Conservation (phyloP, 768 basidiomycete species). For the Symmetrospora coprosmae region DNA sequence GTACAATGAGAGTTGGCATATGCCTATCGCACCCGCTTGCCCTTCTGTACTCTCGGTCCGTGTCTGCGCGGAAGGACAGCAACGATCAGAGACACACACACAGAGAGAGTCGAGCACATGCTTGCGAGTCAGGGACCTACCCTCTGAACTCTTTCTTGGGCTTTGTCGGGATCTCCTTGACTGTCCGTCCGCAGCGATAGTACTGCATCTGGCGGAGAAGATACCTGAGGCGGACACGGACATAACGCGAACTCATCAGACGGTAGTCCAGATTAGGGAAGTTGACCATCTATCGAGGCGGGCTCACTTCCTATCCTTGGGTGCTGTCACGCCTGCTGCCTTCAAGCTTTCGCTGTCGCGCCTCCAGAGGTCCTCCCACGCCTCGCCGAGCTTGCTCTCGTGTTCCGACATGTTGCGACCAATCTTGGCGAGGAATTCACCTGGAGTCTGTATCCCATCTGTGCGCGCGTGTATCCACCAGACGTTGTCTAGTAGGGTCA, state of each 20-base stretch:
- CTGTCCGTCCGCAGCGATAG: not conserved
- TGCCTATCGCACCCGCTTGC: slow-evolving; percentile 4
- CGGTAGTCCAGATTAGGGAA: not conserved
- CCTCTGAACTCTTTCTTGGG: slow-evolving; percentile 19
- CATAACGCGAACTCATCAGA: no score
- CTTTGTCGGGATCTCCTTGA: not conserved
- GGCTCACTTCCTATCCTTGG: slow-evolving; percentile 15
- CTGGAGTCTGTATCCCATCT: slow-evolving; percentile 3
- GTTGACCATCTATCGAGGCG: not conserved
- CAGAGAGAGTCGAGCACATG: not conserved
- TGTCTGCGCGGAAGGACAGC: not conserved
- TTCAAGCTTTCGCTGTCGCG: not conserved
- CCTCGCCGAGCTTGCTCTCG: slow-evolving; percentile 7
- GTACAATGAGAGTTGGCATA: no score
- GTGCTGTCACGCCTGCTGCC: slow-evolving; percentile 16
- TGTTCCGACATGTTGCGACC: slow-evolving; percentile 12
- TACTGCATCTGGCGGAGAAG: slow-evolving; percentile 14
- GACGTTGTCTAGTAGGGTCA: no score
- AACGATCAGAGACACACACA: not conserved
- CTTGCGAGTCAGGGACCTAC: not conserved
- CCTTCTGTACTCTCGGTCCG: slow-evolving; percentile 17
- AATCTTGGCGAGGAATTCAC: slow-evolving; percentile 13
- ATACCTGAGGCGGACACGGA: no score
- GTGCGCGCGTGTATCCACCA: not conserved
- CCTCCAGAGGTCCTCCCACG: slow-evolving; percentile 7